Evolutionary conservation across 345 rosid species (phyloP), one percentile per base, ranked within the genome.

Genomic region (Linum trigynum): DNA sequence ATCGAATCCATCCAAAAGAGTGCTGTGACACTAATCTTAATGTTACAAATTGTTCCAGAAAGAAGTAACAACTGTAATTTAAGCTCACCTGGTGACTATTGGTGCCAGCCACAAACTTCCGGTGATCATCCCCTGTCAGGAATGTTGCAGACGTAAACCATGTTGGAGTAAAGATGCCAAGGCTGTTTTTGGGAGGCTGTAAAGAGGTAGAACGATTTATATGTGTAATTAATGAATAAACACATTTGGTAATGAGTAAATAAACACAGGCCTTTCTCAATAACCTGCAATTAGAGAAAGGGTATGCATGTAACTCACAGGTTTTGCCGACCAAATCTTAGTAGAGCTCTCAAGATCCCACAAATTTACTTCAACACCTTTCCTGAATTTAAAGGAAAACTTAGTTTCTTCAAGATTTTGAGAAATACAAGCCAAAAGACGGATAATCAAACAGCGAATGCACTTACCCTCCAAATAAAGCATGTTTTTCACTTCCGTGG

Each of bases 391-490:
- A 65, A 59, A 35, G 51, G 58, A 55, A 63, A 15, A 3, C 14
- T 23, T 48, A 48, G 53, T 48, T 48, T 48, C 53, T 9, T 48
- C 3, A 48, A 48, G 12, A 48, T 48, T 48, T 48, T 23, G 32
- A 23, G 14, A 39, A 62, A 43, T 58, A 48, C 12, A 43, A 43
- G 50, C 50, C 50, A 43, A 48, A 64, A 39, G 15, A n/a, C 55
- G 39, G 39, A 51, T 3, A 43, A 10, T 37, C 58, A 68, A 41
- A 17, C 58, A 62, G n/a, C 7, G 43, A 63, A 65, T 55, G 37
- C 56, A 75, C 97, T 83, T 77, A 94, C 99, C 99, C 99, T 80
- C 96, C 97, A 79, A 86, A 86, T 61, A 88, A 70, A 16, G 92
- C 89, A 76, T 78, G 77, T 23, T 75, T 83, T 81, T 91, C 97